A percentile compares a stretch with the other conserved stretches of the same genome.
Evolutionary conservation across 805 yeast species (phyloP).

Genomic region (Candida glaebosa): DNA sequence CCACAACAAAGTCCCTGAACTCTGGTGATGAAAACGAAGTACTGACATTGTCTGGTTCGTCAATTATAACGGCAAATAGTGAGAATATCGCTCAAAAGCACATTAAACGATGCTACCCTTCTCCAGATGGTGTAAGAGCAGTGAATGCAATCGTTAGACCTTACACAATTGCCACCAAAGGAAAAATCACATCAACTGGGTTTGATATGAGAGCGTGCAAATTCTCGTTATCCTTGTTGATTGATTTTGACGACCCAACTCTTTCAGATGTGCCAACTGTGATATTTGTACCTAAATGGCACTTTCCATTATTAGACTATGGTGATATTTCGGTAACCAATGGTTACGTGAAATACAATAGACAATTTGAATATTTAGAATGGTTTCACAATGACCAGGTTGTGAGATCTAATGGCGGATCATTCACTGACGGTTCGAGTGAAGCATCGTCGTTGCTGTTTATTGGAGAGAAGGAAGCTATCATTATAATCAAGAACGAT

Average conservation of each 20-base stretch:
- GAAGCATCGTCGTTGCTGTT: neutral
- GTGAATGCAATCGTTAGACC: constrained; percentile 76
- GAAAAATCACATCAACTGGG: constrained; percentile 49
- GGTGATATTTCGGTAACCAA: constrained; percentile 47
- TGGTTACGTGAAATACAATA: constrained; percentile 55
- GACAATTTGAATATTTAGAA: constrained; percentile 51
- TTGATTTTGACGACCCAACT: constrained; percentile 12
- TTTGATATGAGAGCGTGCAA: constrained; percentile 52
- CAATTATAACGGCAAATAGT: neutral
- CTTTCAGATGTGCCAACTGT: constrained; percentile 42
- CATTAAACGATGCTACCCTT: constrained; percentile 32
- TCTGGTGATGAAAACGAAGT: neutral
- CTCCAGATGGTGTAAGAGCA: constrained; percentile 69
- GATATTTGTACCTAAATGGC: constrained; percentile 70
- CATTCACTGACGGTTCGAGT: neutral
- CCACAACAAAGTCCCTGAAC: neutral
- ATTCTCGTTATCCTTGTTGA: constrained; percentile 47
- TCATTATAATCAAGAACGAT: constrained; percentile 31
- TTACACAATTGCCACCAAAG: constrained; percentile 61
- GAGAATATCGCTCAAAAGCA: constrained; percentile 22
- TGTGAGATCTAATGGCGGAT: neutral
- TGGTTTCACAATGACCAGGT: constrained; percentile 55
- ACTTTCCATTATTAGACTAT: constrained; percentile 52
- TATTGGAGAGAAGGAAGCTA: constrained; percentile 19
- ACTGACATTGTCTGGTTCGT: neutral